Evolutionary conservation across 495 filamentous ascomycete genomes (phyloP).

Genomic region (Peziza echinospora): DNA sequence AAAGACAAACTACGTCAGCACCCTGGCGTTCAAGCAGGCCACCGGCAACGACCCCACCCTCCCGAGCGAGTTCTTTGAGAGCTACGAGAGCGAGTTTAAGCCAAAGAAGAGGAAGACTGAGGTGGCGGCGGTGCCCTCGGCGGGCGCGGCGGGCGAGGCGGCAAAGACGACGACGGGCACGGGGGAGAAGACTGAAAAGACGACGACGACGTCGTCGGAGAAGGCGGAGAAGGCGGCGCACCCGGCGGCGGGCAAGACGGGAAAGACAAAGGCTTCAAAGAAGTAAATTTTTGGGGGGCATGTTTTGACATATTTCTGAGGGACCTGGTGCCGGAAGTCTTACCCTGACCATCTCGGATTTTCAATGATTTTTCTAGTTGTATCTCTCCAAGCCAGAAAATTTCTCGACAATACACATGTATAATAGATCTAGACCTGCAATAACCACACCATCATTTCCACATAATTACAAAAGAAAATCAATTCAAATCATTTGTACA

Average conservation of each 20-base stretch:
- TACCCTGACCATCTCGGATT: too few relatives aligned
- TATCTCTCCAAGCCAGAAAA: too few relatives aligned
- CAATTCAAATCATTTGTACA: too few relatives aligned
- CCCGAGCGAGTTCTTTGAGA: conserved; percentile 32
- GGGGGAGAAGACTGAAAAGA: background rate
- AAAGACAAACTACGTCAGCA: conserved; percentile 39
- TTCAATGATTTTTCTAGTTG: too few relatives aligned
- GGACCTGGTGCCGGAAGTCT: too few relatives aligned
- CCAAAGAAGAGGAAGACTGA: conserved; percentile 24
- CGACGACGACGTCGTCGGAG: background rate
- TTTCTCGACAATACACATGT: too few relatives aligned
- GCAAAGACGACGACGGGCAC: background rate
- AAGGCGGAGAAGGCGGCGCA: background rate
- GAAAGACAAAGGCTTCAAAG: too few relatives aligned
- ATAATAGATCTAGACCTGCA: too few relatives aligned
- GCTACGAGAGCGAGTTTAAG: conserved; percentile 26
- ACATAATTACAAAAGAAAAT: too few relatives aligned
- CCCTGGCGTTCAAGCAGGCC: conserved; percentile 31
- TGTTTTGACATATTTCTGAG: too few relatives aligned
- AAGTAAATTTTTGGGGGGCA: too few relatives aligned
- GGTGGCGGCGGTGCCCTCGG: conserved; percentile 3
- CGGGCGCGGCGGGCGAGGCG: conserved; percentile 5
- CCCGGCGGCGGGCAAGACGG: background rate
- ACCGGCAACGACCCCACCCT: conserved; percentile 30
- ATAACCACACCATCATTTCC: too few relatives aligned